Base-by-base conservation (phyloP, 2,329 filamentous ascomycete genomes). In the Coniochaeta prunicola region DNA sequence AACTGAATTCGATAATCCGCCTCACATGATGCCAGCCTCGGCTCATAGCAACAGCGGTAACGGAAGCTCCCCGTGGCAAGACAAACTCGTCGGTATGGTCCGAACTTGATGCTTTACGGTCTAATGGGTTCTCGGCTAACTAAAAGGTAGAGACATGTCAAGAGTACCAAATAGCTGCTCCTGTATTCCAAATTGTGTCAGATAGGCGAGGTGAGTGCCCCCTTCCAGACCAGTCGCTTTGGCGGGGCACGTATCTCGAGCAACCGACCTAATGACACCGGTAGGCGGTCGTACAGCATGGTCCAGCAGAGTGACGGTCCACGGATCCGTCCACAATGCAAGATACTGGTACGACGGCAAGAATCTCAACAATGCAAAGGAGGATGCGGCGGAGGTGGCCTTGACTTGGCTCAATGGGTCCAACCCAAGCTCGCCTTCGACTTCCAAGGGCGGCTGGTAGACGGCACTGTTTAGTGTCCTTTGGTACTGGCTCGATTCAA, bases 331-430 rank as follows among this genome's bases (percentile, higher is more conserved):
- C 53, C 81, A 90, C 66, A 71, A 80, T n/a, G 91, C 91, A 53
- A 84, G 91, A 62, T 96, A 86, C 75, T 96, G 91, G 91, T 96
- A 96, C 74, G 92, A 96, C 72, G 91, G 91, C 61, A 86, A 91
- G 70, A 91, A 91, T 69, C 80, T 93, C 72, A 85, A 92, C 78
- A 96, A 96, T 69, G 91, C 91, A 60, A 88, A 85, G 74, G 92
- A 96, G 73, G 92, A 96, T 71, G 92, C 91, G n/a, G 91, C 92
- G 64, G 91, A 96, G 74, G 82, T 89, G 62, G 91, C 91, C 28
- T 73, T 89, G 61, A 82, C 79, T 68, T 82, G 80, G 74, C 72
- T 90, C 58, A 74, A 61, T 59, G 71, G 70, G 56, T 75, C 72
- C 59, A 73, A 67, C 55, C 70, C 74, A n/a, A 74, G 66, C 59